phyloP scores from a whole-genome alignment of 2,329 filamentous ascomycete genomes.

The Catunica adiposa region DNA sequence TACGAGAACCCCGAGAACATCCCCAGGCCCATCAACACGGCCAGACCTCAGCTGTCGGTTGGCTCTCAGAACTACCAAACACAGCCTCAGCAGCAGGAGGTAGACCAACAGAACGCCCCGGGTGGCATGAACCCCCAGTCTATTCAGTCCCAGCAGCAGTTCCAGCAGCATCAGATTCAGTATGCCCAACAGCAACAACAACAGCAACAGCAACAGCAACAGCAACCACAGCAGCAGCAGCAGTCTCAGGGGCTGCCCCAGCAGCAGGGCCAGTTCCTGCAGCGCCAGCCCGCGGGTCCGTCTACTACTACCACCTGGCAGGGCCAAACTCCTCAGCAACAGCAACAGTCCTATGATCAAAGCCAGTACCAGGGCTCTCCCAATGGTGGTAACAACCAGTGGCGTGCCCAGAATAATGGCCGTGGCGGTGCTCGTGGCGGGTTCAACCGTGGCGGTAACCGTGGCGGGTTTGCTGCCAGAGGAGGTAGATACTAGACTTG shows the following conservation, averaged over 20 bases:
- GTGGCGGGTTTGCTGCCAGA: constrained; percentile 18
- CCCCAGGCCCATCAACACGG: constrained; percentile 54
- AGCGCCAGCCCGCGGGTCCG: constrained; percentile 10
- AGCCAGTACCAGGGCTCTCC: constrained; percentile 3
- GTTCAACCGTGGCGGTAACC: constrained; percentile 19
- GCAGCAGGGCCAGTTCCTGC: not conserved
- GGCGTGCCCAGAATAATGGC: constrained; percentile 9
- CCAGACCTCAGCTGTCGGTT: constrained; percentile 17
- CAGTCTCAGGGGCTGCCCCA: constrained; percentile 14
- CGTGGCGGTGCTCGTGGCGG: constrained; percentile 16
- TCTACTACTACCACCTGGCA: constrained; percentile 12
- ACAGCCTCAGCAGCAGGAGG: not conserved
- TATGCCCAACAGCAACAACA: constrained; percentile 1
- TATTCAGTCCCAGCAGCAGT: constrained; percentile 18
- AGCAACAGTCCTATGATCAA: not conserved
- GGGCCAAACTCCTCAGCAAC: constrained; percentile 6
- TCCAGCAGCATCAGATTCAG: constrained; percentile 19
- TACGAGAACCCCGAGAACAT: constrained; percentile 95
- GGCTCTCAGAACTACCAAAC: not conserved
- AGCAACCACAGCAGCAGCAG: constrained; percentile 20
- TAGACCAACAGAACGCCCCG: no score
- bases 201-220: not conserved
- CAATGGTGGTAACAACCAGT: constrained; percentile 9
- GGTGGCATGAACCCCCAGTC: no score
- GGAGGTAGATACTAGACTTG: constrained; percentile 10